Conservation (phyloP, 352 stramenopile genomes). For the Phytophthora cactorum region DNA sequence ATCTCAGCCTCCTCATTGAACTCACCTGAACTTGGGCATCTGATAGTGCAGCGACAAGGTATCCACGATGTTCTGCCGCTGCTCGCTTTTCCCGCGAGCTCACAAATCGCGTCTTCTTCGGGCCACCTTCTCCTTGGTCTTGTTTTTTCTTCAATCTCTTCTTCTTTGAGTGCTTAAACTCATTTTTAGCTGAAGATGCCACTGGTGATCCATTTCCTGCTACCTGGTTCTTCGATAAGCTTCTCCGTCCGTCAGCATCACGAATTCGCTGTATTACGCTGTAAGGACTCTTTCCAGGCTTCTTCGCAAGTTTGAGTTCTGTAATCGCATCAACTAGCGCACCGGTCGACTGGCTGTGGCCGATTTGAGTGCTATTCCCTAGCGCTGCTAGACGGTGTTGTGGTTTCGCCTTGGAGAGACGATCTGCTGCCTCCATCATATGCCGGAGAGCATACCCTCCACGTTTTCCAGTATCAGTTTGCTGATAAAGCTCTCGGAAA, state of each 20-base stretch:
- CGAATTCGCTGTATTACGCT: constrained; percentile 55
- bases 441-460: constrained; percentile 66
- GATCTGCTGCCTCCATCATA: constrained; percentile 70
- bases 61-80: constrained; percentile 63
- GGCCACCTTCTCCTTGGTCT: not conserved
- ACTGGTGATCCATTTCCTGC: constrained; percentile 8
- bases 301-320: constrained; percentile 39
- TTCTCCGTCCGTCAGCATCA: not conserved
- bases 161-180: constrained; percentile 23
- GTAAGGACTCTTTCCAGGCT: constrained; percentile 58
- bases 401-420: constrained; percentile 49
- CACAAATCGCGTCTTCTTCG: constrained; percentile 41
- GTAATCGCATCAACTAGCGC: constrained; percentile 51
- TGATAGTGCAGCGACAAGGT: constrained; percentile 63
- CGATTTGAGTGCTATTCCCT: constrained; percentile 37
- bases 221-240: constrained; percentile 18
- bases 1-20: not conserved
- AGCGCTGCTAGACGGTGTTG: constrained; percentile 54
- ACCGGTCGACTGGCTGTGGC: constrained; percentile 46
- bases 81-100: constrained; percentile 60
- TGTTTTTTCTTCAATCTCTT: constrained; percentile 19
- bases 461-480: constrained; percentile 48
- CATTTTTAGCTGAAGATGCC: constrained; percentile 8
- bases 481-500: constrained; percentile 73
- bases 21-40: constrained; percentile 65